Evolutionary conservation across 1,139 yeast genomes (phyloP).

Genomic region (Taphrina flavorubra): DNA sequence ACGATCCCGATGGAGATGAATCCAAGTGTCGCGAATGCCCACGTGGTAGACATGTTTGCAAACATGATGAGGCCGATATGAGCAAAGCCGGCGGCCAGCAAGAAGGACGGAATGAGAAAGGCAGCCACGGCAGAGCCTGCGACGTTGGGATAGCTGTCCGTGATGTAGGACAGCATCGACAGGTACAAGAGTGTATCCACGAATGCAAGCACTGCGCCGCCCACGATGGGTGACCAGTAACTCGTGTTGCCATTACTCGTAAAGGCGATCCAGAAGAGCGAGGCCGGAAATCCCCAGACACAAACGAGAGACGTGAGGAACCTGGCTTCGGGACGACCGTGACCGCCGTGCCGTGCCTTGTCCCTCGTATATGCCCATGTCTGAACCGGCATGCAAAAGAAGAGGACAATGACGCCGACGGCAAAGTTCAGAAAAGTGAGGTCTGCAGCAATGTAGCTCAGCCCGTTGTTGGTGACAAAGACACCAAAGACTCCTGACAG

Average conservation of each 20-base stretch:
- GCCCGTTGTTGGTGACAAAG: slow-evolving; percentile 38
- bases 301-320: slow-evolving; percentile 30
- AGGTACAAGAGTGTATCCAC: slow-evolving; percentile 49
- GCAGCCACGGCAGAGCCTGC: slow-evolving; percentile 77
- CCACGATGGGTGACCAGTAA: slow-evolving; percentile 45
- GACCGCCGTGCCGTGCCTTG: slow-evolving; percentile 30
- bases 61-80: slow-evolving; percentile 43
- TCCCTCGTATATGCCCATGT: slow-evolving; percentile 45
- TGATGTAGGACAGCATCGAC: slow-evolving; percentile 59
- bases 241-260: slow-evolving; percentile 42
- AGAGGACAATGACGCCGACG: slow-evolving; percentile 39
- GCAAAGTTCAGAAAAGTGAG: slow-evolving; percentile 40
- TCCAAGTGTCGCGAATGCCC: slow-evolving; percentile 40
- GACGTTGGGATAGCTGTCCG: slow-evolving; percentile 60
- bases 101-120: slow-evolving; percentile 39
- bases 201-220: slow-evolving; percentile 46
- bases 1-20: slow-evolving; percentile 37
- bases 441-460: slow-evolving; percentile 37
- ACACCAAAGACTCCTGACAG: slow-evolving; percentile 40
- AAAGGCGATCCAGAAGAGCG: slow-evolving; percentile 47
- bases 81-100: slow-evolving; percentile 41
- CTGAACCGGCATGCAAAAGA: slow-evolving; percentile 47
- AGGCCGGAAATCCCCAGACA: slow-evolving; percentile 40
- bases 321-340: slow-evolving; percentile 42
- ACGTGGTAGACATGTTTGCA: slow-evolving; percentile 32